Evolutionary conservation across 2,329 filamentous ascomycete species (phyloP).

Genomic region (Macrophomina phaseolina): DNA sequence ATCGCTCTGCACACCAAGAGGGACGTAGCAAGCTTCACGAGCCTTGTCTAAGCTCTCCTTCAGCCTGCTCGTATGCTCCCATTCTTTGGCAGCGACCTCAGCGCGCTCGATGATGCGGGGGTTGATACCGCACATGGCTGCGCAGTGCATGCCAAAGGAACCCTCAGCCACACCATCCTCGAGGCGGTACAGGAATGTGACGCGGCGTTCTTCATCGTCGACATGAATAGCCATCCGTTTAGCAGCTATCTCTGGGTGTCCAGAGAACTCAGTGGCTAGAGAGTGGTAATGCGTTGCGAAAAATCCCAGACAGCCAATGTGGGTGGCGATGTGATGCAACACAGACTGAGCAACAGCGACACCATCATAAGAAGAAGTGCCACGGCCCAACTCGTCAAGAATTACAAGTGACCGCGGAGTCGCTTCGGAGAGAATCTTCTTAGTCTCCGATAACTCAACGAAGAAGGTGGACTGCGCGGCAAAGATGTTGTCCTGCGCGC

Average conservation of each 20-base stretch:
- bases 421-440: conserved; percentile 95
- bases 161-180: conserved; percentile 94
- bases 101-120: conserved; percentile 81
- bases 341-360: conserved; percentile 96
- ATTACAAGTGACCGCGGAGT: conserved; percentile 95
- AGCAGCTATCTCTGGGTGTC: conserved; percentile 84
- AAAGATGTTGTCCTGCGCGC: conserved; percentile 98
- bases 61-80: conserved; percentile 92
- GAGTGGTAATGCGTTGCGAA: conserved; percentile 98
- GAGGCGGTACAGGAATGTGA: conserved; percentile 96
- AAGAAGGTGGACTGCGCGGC: conserved; percentile 98
- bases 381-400: conserved; percentile 92
- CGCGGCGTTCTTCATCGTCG: conserved; percentile 78
- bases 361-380: conserved; percentile 93
- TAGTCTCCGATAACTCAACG: conserved; percentile 94
- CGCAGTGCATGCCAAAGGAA: conserved; percentile 98
- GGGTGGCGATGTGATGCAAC: conserved; percentile 91
- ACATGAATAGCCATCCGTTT: conserved; percentile 95
- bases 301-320: conserved; percentile 92
- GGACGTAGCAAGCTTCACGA: conserved; percentile 79
- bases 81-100: conserved; percentile 85
- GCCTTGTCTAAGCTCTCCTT: conserved; percentile 78
- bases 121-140: conserved; percentile 95
- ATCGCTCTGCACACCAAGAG: conserved; percentile 86
- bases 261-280: conserved; percentile 85